Conservation (phyloP, 2,329 filamentous ascomycete species). For the Colletotrichum lini region DNA sequence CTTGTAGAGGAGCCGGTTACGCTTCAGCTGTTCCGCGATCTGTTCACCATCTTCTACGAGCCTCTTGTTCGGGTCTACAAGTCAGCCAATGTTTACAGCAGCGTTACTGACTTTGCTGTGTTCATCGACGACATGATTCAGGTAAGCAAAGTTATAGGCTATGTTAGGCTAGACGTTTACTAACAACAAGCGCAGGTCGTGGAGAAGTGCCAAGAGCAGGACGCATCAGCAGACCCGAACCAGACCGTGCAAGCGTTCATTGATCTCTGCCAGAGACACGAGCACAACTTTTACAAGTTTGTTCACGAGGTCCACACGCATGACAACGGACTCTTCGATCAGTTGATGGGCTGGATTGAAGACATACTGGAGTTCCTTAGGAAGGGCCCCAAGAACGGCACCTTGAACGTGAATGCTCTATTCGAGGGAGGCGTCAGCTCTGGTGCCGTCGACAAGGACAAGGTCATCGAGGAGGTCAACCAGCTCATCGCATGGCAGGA, state of each 20-base stretch:
- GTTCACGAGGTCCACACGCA: conserved; percentile 98
- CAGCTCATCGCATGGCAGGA: conserved; percentile 93
- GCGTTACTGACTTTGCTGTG: conserved; percentile 93
- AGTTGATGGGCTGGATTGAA: conserved; percentile 98
- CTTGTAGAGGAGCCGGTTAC: conserved; percentile 98
- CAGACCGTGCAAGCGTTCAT: conserved; percentile 99
- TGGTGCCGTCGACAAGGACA: conserved; percentile 77
- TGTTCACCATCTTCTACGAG: conserved; percentile 99
- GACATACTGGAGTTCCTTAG: conserved; percentile 94
- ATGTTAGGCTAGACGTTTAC: neutral
- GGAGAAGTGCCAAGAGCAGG: conserved; percentile 77
- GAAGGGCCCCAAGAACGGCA: conserved; percentile 87
- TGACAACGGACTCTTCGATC: conserved; percentile 95
- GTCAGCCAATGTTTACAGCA: conserved; percentile 97
- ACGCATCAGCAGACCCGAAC: conserved; percentile 95
- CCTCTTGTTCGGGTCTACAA: conserved; percentile 98
- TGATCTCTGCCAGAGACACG: conserved; percentile 93
- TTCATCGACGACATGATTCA: conserved; percentile 95
- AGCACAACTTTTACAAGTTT: conserved; percentile 99
- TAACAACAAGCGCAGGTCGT: conserved; percentile 63
- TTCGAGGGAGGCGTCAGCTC: conserved; percentile 84
- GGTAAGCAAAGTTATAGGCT: conserved; percentile 59
- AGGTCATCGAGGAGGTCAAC: conserved; percentile 86
- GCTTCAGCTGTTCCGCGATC: conserved; percentile 92
- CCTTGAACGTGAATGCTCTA: conserved; percentile 93